Conservation (phyloP, 768 basidiomycete species). For the Coprinopsis strossmayeri region DNA sequence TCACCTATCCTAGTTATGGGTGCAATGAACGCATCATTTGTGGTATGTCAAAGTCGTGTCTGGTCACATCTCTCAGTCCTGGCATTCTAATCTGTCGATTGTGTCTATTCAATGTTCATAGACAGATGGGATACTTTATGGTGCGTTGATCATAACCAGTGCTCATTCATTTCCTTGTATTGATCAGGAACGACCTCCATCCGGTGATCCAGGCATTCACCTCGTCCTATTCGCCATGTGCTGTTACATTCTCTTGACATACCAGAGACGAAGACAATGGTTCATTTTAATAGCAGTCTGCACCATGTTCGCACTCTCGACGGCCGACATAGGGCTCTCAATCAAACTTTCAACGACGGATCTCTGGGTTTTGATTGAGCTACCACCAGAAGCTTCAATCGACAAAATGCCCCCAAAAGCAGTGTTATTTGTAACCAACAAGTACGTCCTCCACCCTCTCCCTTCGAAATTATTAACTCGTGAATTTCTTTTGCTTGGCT, state of each 20-base stretch:
- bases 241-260: constrained; percentile 4
- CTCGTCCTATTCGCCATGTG: constrained; percentile 9
- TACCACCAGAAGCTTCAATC: constrained; percentile 3
- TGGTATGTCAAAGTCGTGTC: neutral
- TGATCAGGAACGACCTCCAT: neutral
- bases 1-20: neutral
- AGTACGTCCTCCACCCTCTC: neutral
- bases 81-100: neutral
- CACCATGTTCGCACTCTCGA: constrained; percentile 12
- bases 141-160: neutral
- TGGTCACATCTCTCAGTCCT: neutral
- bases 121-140: constrained; percentile 4
- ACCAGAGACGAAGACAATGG: constrained; percentile 2
- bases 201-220: constrained; percentile 6
- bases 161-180: no score
- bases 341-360: constrained; percentile 1
- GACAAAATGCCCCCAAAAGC: constrained; percentile 7
- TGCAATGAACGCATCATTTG: neutral
- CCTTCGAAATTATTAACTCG: neutral
- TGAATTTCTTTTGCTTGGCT: neutral
- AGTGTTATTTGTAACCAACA: constrained; percentile 10
- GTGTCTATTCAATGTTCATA: neutral
- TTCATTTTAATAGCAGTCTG: constrained; percentile 7
- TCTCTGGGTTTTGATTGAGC: constrained; percentile 3
- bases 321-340: constrained; percentile 13